These are phyloP conservation scores for Hordeum marinum DNA, from an alignment of 176 grass and related monocot genomes.

Conservation along the genomic window DNA sequence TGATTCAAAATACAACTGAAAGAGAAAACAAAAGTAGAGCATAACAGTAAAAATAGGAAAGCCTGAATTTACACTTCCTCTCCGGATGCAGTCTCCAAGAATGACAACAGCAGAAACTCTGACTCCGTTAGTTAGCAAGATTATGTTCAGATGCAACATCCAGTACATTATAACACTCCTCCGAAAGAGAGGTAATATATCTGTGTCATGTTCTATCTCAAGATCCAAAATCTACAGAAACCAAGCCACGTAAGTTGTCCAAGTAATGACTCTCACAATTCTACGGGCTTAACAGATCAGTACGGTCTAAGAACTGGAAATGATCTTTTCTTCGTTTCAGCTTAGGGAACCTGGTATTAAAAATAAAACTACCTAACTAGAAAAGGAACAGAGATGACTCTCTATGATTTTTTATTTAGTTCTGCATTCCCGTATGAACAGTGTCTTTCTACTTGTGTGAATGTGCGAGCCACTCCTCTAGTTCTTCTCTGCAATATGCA, in stretches of 20 bases:
- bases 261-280: constrained; percentile 11
- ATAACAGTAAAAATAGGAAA: neutral
- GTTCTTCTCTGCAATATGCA: neutral
- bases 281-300: neutral
- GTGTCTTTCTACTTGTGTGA: neutral
- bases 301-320: constrained; percentile 47
- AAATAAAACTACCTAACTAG: neutral
- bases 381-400: neutral
- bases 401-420: neutral
- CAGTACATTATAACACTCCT: constrained; percentile 43
- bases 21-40: neutral
- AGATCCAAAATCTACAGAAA: constrained; percentile 53
- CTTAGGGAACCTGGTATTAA: neutral
- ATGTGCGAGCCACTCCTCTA: neutral
- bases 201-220: neutral
- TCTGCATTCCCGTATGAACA: neutral
- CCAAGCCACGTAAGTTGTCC: constrained; percentile 50
- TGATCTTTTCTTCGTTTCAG: neutral
- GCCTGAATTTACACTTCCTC: neutral
- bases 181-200: neutral
- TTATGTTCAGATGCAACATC: neutral
- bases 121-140: neutral
- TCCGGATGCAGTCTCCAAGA: neutral
- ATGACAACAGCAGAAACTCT: neutral
- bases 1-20: neutral